phyloP scores from a whole-genome alignment of 2,329 filamentous ascomycete species.

The Aspergillus fumigatiaffinis region DNA sequence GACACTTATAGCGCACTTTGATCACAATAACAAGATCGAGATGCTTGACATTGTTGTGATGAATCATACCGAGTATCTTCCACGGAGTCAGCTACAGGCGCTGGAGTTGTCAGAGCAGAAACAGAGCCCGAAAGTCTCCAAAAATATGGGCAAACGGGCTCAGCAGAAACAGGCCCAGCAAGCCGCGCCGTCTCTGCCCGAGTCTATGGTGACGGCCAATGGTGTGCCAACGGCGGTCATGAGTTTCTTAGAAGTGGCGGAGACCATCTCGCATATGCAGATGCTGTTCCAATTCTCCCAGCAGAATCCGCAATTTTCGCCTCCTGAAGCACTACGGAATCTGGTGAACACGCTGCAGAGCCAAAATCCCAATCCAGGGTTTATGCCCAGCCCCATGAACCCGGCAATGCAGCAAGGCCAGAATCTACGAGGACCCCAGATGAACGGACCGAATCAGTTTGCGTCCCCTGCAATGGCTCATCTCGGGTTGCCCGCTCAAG shows the following conservation, averaged over 20 bases:
- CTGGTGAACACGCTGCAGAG: slow-evolving; percentile 47
- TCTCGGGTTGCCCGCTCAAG: slow-evolving; percentile 47
- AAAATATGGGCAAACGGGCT: slow-evolving; percentile 50
- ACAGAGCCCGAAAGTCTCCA: slow-evolving; percentile 57
- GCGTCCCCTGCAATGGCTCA: slow-evolving; percentile 57
- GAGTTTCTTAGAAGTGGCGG: slow-evolving; percentile 61
- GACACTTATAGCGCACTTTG: slow-evolving; percentile 72
- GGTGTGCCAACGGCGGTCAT: slow-evolving; percentile 56
- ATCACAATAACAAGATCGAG: slow-evolving; percentile 74
- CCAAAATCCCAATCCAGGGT: slow-evolving; percentile 29
- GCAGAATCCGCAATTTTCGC: slow-evolving; percentile 49
- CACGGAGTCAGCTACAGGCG: slow-evolving; percentile 56
- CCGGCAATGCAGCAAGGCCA: slow-evolving; percentile 34
- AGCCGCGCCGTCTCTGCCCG: slow-evolving; percentile 42
- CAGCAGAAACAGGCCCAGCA: slow-evolving; percentile 45
- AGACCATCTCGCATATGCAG: slow-evolving; percentile 63
- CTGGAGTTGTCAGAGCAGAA: slow-evolving; percentile 53
- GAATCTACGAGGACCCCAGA: slow-evolving; percentile 41
- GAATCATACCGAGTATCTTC: slow-evolving; percentile 77
- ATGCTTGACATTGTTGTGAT: slow-evolving; percentile 76
- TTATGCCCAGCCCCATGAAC: slow-evolving; percentile 30
- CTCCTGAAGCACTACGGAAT: slow-evolving; percentile 52
- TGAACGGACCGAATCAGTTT: slow-evolving; percentile 49
- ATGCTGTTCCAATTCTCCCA: slow-evolving; percentile 56
- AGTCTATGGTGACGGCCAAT: slow-evolving; percentile 44